phyloP scores from a whole-genome alignment of 2,329 filamentous ascomycete genomes.

The Fusarium concolor region DNA sequence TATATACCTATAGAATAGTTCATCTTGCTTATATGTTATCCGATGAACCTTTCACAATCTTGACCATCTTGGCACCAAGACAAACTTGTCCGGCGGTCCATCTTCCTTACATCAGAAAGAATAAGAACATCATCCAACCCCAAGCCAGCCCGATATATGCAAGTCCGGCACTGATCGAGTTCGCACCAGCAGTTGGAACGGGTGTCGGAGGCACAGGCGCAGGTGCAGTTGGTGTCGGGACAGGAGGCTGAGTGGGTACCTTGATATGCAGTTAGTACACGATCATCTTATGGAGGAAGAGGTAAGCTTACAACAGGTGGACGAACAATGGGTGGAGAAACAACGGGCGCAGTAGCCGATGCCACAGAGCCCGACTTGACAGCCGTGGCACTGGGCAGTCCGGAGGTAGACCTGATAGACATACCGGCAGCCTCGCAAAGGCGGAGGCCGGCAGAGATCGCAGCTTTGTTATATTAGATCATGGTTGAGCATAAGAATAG shows the following conservation, averaged over 20 bases:
- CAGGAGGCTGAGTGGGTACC: background rate
- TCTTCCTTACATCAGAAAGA: constrained; percentile 1
- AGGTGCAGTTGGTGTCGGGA: background rate
- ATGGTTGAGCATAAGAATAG: background rate
- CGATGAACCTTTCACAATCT: too few relatives aligned
- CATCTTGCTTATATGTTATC: background rate
- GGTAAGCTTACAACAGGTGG: constrained; percentile 10
- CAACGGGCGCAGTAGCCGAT: background rate
- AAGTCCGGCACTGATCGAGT: background rate
- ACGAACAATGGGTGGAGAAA: too few relatives aligned
- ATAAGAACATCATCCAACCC: background rate
- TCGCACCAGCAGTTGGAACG: constrained; percentile 21
- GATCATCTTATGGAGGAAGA: background rate
- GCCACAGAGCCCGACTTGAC: too few relatives aligned
- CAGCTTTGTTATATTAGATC: background rate
- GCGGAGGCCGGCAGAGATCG: background rate
- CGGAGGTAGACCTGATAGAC: background rate
- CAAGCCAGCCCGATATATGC: background rate
- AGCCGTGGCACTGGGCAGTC: too few relatives aligned
- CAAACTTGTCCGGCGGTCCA: background rate
- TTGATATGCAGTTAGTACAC: background rate
- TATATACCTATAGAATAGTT: background rate
- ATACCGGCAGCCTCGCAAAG: constrained; percentile 14
- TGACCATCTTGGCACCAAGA: too few relatives aligned
- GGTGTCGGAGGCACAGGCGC: background rate